Evolutionary conservation across 371 early-diverging fungal species (phyloP).

Genomic region (Dinochytrium kinnereticum): DNA sequence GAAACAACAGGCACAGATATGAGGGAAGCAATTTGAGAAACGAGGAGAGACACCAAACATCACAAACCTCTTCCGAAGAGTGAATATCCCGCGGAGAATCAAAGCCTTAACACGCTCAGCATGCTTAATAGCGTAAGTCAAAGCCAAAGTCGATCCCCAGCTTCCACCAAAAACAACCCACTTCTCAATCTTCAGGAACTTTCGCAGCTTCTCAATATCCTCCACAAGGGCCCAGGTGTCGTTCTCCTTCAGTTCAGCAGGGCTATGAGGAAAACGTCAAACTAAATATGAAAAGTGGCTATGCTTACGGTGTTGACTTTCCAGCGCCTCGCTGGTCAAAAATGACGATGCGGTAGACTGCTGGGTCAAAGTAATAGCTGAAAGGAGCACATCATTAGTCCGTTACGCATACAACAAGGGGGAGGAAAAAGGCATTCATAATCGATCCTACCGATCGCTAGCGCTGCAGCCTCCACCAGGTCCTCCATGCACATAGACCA

Average conservation of each 20-base stretch:
- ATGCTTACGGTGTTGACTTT: slow-evolving; percentile 60
- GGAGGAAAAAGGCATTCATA: not conserved
- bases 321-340: slow-evolving; percentile 71
- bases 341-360: slow-evolving; percentile 61
- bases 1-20: too few relatives aligned
- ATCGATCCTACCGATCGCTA: slow-evolving; percentile 42
- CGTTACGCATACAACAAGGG: too few relatives aligned
- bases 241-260: slow-evolving; percentile 37
- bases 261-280: not conserved
- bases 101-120: slow-evolving; percentile 63
- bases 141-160: slow-evolving; percentile 54
- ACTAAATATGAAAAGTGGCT: not conserved
- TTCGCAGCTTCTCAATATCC: slow-evolving; percentile 61
- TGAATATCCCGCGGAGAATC: slow-evolving; percentile 69
- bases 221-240: slow-evolving; percentile 59
- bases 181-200: slow-evolving; percentile 60
- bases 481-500: slow-evolving; percentile 66
- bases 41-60: not conserved
- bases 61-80: slow-evolving; percentile 44
- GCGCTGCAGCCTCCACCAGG: slow-evolving; percentile 58
- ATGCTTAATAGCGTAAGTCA: slow-evolving; percentile 66
- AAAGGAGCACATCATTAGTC: too few relatives aligned
- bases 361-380: slow-evolving; percentile 70
- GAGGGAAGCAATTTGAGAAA: not conserved
- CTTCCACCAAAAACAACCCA: slow-evolving; percentile 73